Base-by-base conservation (phyloP, 805 yeast genomes). In the Yamadazyma tumulicola region DNA sequence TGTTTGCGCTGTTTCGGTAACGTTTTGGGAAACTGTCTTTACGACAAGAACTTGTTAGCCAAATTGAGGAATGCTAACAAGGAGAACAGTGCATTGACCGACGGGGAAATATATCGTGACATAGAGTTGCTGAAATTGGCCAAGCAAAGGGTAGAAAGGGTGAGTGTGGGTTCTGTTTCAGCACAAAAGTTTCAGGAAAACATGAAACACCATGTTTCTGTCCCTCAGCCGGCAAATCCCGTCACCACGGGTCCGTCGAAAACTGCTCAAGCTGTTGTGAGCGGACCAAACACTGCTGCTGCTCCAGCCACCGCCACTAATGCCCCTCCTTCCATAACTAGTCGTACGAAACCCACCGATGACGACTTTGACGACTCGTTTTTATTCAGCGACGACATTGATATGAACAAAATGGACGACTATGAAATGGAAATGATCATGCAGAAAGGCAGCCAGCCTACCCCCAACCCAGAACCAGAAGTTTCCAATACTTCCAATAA, bases 21-120 rank as follows among this genome's bases (percentile, higher is more conserved):
- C 45, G 79, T 85, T 0, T 59, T 85, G 51, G 95, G 94, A 1
- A 85, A 85, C 49, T 85, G 95, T 57, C 69, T 85, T n/a, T 85
- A 85, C 48, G 94, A 85, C 52, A 80, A 80, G 47, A 77, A 75
- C 32, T 81, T 79, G 39, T 54, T 82, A 26, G 67, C 69, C 24
- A 64, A 72, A 38, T 67, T 79, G 35, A 28, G 55, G 56, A 28
- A 57, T 56, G 13, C 51, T 54, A 3, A 61, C 62, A 12, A 43
- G 44, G 15, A 45, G 41, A 8, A 35, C 31, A 17, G 24, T 21
- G 68, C 61, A 16, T 48, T 59, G 14, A 59, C 55, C 17, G 54
- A 48, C 18, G 52, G 42, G 16, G 57, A 64, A 38, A 57, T 64
- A 34, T 61, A 62, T 40, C 39, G 69, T 26, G 72, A 66, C 38